Conservation (phyloP, 768 basidiomycete genomes). For the Rossbeevera mucosa region DNA sequence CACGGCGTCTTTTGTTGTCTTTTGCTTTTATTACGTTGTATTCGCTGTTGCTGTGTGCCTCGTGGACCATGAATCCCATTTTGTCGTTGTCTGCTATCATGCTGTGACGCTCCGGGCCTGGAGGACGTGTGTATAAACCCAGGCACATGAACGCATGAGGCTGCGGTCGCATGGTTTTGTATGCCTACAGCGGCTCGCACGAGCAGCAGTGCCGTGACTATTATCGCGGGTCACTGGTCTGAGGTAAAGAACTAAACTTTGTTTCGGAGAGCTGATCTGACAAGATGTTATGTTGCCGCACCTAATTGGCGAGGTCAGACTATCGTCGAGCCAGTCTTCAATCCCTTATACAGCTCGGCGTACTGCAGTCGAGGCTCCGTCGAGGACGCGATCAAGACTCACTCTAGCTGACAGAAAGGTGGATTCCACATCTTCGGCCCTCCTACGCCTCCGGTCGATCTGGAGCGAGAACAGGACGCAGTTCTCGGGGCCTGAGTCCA, state of each 20-base stretch:
- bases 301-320: slow-evolving; percentile 22
- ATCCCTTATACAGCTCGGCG: slow-evolving; percentile 9
- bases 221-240: slow-evolving; percentile 2
- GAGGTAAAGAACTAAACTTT: not conserved
- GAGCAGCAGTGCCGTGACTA: slow-evolving; percentile 12
- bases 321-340: too few relatives aligned
- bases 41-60: slow-evolving; percentile 2
- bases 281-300: slow-evolving; percentile 11
- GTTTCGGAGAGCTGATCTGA: slow-evolving; percentile 1
- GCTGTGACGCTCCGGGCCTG: not conserved
- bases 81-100: not conserved
- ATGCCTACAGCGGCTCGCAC: not conserved
- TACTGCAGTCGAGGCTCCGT: slow-evolving; percentile 12
- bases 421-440: slow-evolving; percentile 7
- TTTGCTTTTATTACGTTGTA: not conserved
- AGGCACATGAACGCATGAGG: slow-evolving; percentile 24
- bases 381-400: slow-evolving; percentile 17
- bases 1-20: not conserved
- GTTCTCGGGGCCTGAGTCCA: slow-evolving; percentile 17
- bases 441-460: slow-evolving; percentile 3
- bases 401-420: slow-evolving; percentile 9
- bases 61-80: not conserved
- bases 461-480: slow-evolving; percentile 2
- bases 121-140: slow-evolving; percentile 1
- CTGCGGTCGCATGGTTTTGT: slow-evolving; percentile 14